phyloP scores from a whole-genome alignment of 768 basidiomycete species.

The Mycena galericulata region DNA sequence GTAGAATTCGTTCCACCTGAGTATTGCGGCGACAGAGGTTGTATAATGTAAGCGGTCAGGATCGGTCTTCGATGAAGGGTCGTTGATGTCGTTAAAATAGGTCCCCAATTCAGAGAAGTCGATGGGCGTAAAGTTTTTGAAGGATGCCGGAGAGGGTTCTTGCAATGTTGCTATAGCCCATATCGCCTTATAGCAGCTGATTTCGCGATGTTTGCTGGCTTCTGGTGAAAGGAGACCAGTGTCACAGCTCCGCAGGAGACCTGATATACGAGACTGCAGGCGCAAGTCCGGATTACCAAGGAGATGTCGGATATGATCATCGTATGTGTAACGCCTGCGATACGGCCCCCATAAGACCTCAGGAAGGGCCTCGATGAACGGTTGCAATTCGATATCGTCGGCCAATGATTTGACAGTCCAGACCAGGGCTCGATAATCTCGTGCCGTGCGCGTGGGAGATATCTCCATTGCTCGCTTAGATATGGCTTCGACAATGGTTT shows the following conservation, averaged over 20 bases:
- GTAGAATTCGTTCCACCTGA: too few species aligned
- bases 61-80: too few species aligned
- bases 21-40: too few species aligned
- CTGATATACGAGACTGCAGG: background rate
- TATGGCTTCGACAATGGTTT: conserved; percentile 7
- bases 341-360: background rate
- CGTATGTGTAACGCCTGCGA: background rate
- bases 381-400: background rate
- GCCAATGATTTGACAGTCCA: too few species aligned
- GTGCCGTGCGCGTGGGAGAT: background rate
- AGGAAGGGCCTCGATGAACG: background rate
- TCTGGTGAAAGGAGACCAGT: background rate
- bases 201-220: background rate
- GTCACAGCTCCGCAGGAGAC: background rate
- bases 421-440: background rate
- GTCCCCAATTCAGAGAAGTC: too few species aligned
- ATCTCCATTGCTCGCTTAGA: background rate
- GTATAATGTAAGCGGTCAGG: too few species aligned
- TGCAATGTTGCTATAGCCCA: background rate
- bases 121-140: too few species aligned
- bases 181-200: background rate
- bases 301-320: background rate
- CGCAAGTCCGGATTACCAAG: background rate
- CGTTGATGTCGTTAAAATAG: too few species aligned
- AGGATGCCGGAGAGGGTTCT: too few species aligned